phyloP scores from a whole-genome alignment of 768 basidiomycete species.

The Mycena alexandri region DNA sequence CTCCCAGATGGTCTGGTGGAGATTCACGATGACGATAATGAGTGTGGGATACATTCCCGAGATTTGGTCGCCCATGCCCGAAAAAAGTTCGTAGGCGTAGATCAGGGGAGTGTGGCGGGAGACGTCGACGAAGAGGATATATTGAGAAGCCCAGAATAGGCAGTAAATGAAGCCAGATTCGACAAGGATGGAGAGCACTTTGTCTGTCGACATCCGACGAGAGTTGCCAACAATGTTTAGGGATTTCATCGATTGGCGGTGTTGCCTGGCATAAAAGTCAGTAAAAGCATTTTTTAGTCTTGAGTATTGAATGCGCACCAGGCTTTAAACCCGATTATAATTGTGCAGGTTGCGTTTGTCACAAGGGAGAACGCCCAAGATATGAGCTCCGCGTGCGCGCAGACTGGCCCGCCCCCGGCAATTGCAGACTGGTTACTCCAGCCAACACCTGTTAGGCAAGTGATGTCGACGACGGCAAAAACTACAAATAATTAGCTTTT shows the following conservation, averaged over 20 bases:
- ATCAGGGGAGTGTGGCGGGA: neutral
- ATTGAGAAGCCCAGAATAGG: slow-evolving; percentile 34
- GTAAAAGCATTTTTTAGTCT: no score
- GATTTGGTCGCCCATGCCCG: slow-evolving; percentile 22
- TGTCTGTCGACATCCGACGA: slow-evolving; percentile 6
- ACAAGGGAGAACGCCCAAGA: slow-evolving; percentile 35
- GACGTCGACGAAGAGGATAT: slow-evolving; percentile 20
- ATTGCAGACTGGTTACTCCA: slow-evolving; percentile 2
- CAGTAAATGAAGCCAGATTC: slow-evolving; percentile 39
- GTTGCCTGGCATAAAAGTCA: slow-evolving; percentile 10
- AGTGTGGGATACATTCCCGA: slow-evolving; percentile 25
- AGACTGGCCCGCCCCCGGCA: slow-evolving; percentile 13
- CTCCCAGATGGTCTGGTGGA: slow-evolving; percentile 19
- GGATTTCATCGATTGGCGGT: slow-evolving; percentile 17
- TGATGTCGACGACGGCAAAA: slow-evolving; percentile 28
- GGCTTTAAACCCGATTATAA: slow-evolving; percentile 27
- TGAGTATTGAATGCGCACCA: slow-evolving; percentile 24
- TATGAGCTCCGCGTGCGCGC: slow-evolving; percentile 24
- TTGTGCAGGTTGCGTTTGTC: slow-evolving; percentile 32
- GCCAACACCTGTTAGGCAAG: slow-evolving; percentile 16
- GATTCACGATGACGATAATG: slow-evolving; percentile 25
- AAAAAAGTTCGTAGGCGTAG: slow-evolving; percentile 17
- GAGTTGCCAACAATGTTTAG: slow-evolving; percentile 1
- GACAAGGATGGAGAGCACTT: slow-evolving; percentile 31
- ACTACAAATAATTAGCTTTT: slow-evolving; percentile 4